Evolutionary conservation across 2,329 filamentous ascomycete genomes (phyloP).

Genomic region (Trichoderma aggressivum): DNA sequence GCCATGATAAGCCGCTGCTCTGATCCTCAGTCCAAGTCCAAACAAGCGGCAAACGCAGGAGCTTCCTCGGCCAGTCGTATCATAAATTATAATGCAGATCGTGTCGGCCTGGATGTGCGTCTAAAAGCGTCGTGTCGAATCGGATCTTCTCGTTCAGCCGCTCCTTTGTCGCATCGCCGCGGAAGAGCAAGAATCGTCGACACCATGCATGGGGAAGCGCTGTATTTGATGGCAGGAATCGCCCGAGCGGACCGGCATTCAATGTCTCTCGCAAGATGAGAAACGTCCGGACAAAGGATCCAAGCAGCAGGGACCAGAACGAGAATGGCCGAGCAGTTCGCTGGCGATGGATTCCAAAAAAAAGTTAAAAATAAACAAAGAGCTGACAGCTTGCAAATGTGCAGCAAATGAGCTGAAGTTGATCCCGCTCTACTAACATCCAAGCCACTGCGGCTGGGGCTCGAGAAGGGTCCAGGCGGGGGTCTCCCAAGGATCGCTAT

Average conservation of each 20-base stretch:
- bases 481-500: not conserved
- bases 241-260: not conserved
- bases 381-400: constrained; percentile 4
- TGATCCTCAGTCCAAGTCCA: not conserved
- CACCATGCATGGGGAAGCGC: not conserved
- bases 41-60: not conserved
- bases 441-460: constrained; percentile 14
- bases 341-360: not conserved
- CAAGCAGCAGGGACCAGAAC: not conserved
- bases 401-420: constrained; percentile 5
- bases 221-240: not conserved
- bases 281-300: not conserved
- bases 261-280: not conserved
- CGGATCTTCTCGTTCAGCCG: constrained; percentile 7
- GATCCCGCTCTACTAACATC: constrained; percentile 1
- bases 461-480: not conserved
- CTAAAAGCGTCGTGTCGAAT: not conserved
- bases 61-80: not conserved
- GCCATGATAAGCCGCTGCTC: constrained; percentile 20
- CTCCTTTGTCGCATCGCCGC: constrained; percentile 14
- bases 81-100: not conserved
- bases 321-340: not conserved
- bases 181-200: not conserved
- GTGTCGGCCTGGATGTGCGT: not conserved
- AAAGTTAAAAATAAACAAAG: not conserved